Conservation (phyloP, 495 filamentous ascomycete genomes). For the Aspergillus sparsus region DNA sequence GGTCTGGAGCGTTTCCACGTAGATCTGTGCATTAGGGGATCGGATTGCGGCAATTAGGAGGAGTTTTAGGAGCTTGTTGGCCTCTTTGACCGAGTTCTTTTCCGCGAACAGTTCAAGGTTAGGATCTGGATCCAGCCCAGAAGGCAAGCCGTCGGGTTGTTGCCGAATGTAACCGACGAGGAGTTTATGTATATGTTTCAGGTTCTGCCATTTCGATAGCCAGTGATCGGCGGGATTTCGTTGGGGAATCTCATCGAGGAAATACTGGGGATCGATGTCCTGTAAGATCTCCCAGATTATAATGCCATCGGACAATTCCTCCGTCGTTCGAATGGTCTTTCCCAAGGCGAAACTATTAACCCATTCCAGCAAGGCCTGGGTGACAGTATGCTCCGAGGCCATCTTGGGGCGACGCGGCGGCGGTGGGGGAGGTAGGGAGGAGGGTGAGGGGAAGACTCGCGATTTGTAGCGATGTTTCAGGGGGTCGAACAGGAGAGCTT, state of each 20-base stretch:
- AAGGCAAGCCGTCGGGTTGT: slow-evolving; percentile 52
- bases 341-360: slow-evolving; percentile 55
- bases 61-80: slow-evolving; percentile 62
- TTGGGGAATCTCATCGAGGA: slow-evolving; percentile 62
- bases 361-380: slow-evolving; percentile 59
- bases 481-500: background rate
- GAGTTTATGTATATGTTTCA: slow-evolving; percentile 69
- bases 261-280: slow-evolving; percentile 68
- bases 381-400: slow-evolving; percentile 48
- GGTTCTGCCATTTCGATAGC: slow-evolving; percentile 57
- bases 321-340: slow-evolving; percentile 48
- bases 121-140: slow-evolving; percentile 50
- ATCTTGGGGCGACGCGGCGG: slow-evolving; percentile 32
- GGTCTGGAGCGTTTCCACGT: slow-evolving; percentile 54
- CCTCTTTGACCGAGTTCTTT: slow-evolving; percentile 41
- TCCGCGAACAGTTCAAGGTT: slow-evolving; percentile 63
- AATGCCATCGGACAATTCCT: slow-evolving; percentile 73
- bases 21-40: slow-evolving; percentile 54
- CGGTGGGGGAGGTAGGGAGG: slow-evolving; percentile 5
- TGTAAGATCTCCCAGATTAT: slow-evolving; percentile 69
- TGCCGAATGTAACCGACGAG: slow-evolving; percentile 66
- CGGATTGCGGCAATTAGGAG: slow-evolving; percentile 63
- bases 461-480: slow-evolving; percentile 12
- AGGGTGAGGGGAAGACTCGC: slow-evolving; percentile 9
- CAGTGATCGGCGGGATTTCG: slow-evolving; percentile 53